Percentiles rank a stretch among this genome's conserved stretches.
Evolutionary conservation across 1,284 basidiomycete species (phyloP).

Genomic region (Hymenochaete sp.): DNA sequence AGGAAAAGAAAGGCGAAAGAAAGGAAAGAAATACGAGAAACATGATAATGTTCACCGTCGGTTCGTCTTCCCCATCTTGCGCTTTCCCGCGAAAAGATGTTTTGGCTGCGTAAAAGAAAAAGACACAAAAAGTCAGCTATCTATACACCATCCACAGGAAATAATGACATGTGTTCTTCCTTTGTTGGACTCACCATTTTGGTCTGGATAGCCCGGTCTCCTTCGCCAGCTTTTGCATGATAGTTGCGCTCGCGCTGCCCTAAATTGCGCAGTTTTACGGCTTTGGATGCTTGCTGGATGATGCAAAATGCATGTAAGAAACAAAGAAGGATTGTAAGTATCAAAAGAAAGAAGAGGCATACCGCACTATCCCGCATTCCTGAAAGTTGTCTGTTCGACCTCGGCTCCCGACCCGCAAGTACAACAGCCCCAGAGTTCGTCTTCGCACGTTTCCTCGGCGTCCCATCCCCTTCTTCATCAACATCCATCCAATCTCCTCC

Average conservation of each 20-base stretch:
- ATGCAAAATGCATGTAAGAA: slow-evolving; percentile 6
- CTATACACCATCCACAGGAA: slow-evolving; percentile 15
- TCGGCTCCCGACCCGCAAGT: slow-evolving; percentile 44
- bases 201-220: slow-evolving; percentile 70
- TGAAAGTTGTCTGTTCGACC: slow-evolving; percentile 65
- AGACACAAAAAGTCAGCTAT: neutral
- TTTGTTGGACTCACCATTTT: slow-evolving; percentile 63
- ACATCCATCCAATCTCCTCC: slow-evolving; percentile 45
- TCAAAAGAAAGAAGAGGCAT: slow-evolving; percentile 23
- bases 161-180: slow-evolving; percentile 1
- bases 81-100: slow-evolving; percentile 83
- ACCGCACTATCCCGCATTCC: slow-evolving; percentile 72
- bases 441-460: slow-evolving; percentile 52
- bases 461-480: slow-evolving; percentile 39
- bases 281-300: slow-evolving; percentile 69
- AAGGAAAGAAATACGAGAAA: neutral
- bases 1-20: neutral
- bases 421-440: slow-evolving; percentile 51
- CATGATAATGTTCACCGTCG: slow-evolving; percentile 43
- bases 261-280: slow-evolving; percentile 73
- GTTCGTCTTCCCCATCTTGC: slow-evolving; percentile 80
- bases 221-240: slow-evolving; percentile 83
- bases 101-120: slow-evolving; percentile 48
- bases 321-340: slow-evolving; percentile 6
- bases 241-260: slow-evolving; percentile 80